A percentile compares a stretch with the other conserved stretches of the same genome.
Evolutionary conservation across 495 filamentous ascomycete genomes (phyloP).

Genomic region (Xylaria acuta): DNA sequence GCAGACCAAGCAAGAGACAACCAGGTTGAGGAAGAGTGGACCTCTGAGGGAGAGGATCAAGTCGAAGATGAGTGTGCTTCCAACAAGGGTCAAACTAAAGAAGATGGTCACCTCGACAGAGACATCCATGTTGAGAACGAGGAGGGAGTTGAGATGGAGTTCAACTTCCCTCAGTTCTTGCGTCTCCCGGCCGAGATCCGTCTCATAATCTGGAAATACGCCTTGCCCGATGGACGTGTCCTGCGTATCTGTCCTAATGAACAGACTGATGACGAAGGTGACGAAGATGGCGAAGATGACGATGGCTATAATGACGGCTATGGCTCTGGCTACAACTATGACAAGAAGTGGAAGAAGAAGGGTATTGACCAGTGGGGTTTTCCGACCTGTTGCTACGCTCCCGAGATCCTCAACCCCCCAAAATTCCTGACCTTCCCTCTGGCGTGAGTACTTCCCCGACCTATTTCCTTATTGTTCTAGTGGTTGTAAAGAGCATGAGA

Average conservation of each 20-base stretch:
- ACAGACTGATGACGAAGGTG: not conserved
- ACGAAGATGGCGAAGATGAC: not conserved
- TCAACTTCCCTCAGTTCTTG: not conserved
- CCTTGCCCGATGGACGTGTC: not conserved
- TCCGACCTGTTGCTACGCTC: not conserved
- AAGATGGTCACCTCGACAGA: not conserved
- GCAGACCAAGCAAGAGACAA: not conserved
- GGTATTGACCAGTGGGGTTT: conserved; percentile 1
- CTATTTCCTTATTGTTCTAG: not conserved
- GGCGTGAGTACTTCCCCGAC: not conserved
- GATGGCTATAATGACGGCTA: not conserved
- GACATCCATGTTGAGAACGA: not conserved
- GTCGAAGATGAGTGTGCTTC: not conserved
- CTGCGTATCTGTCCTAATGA: not conserved
- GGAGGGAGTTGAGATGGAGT: not conserved
- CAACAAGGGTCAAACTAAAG: not conserved
- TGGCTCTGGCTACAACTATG: not conserved
- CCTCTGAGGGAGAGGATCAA: not conserved
- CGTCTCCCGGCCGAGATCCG: not conserved
- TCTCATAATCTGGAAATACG: conserved; percentile 9
- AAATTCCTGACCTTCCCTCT: not conserved
- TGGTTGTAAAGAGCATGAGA: not conserved
- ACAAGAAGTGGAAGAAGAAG: not conserved
- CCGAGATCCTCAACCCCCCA: not conserved
- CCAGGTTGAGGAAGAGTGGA: not conserved